Base-by-base conservation (phyloP, 2,329 filamentous ascomycete species). In the Talaromyces sp. region DNA sequence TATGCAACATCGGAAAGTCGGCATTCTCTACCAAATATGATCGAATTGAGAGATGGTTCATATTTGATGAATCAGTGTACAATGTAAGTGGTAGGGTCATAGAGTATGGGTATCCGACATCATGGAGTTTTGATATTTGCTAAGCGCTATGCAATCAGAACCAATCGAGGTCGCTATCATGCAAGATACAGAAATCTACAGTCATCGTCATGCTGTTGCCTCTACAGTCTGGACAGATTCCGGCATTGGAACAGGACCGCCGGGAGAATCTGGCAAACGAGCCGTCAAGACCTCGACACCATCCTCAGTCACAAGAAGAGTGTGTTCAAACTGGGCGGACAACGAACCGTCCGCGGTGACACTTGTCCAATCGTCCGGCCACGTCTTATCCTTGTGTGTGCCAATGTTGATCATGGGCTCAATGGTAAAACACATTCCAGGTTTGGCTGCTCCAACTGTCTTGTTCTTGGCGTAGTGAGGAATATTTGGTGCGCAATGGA, bases 391-490 rank as follows among this genome's bases (percentile, higher is more conserved):
- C 62, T 85, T 85, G 75, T 96, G 89, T 61, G 89, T 92, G 59
- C 94, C 94, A 57, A 97, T 75, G 40, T 91, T 91, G 71, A 99
- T 92, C 94, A 99, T 99, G 15, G 94, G 94, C 77, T 99, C 94
- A 61, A 99, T 99, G 0, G 94, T 99, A 69, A 99, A 99, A 63
- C 91, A 96, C 91, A 97, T 97, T 56, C 94, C 94, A 0, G 90
- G 87, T 78, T 97, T 97, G 60, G 92, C 94, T 66, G 89, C 86
- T 51, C 94, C 94, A 1, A 97, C 89, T 0, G 93, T 91, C 83
- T 97, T 99, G 78, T 97, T 99, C 81, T 96, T 97, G 59, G 88
- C 93, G 70, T 99, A 99, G 75, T 99, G 94, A 5, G 94, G 94
- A 54, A 99, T 87, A 70, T 95, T 97, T 1, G 94, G 94, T 28